Conservation (phyloP, 106 monocot genomes). For the Agapanthus africanus region DNA sequence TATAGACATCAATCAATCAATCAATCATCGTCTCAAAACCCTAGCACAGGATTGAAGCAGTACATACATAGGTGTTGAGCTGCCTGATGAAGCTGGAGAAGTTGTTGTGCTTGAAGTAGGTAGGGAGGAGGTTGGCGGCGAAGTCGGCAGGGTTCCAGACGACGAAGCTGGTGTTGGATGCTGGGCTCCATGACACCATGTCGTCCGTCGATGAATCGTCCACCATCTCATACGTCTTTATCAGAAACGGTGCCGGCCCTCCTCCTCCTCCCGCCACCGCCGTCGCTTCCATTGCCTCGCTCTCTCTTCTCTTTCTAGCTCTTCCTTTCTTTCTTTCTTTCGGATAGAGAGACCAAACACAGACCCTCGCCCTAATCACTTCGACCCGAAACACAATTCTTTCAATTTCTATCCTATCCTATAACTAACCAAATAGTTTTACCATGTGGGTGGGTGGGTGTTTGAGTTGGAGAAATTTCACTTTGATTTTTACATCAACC, state of each 20-base stretch:
- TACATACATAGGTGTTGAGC: constrained; percentile 90
- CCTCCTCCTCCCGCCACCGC: constrained; percentile 24
- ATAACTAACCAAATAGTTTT: too few species aligned
- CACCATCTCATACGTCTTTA: constrained; percentile 95
- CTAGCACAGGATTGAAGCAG: too few species aligned
- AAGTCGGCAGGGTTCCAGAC: constrained; percentile 94
- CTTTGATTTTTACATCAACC: too few species aligned
- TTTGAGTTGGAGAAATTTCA: too few species aligned
- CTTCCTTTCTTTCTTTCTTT: too few species aligned
- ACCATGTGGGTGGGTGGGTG: too few species aligned
- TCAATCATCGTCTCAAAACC: too few species aligned
- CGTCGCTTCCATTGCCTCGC: constrained; percentile 10
- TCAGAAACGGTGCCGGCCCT: constrained; percentile 80
- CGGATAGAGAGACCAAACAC: too few species aligned
- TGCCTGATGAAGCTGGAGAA: constrained; percentile 99
- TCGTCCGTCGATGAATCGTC: constrained; percentile 72
- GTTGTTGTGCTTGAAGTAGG: constrained; percentile 97
- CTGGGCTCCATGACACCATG: constrained; percentile 78
- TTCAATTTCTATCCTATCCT: too few species aligned
- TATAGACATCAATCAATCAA: not conserved
- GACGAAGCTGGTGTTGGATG: constrained; percentile 63
- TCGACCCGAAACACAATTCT: too few species aligned
- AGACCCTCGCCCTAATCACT: too few species aligned
- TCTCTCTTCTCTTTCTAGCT: too few species aligned
- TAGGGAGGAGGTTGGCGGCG: constrained; percentile 67